Conservation (phyloP, 768 basidiomycete genomes). For the Lentinula lateritia region DNA sequence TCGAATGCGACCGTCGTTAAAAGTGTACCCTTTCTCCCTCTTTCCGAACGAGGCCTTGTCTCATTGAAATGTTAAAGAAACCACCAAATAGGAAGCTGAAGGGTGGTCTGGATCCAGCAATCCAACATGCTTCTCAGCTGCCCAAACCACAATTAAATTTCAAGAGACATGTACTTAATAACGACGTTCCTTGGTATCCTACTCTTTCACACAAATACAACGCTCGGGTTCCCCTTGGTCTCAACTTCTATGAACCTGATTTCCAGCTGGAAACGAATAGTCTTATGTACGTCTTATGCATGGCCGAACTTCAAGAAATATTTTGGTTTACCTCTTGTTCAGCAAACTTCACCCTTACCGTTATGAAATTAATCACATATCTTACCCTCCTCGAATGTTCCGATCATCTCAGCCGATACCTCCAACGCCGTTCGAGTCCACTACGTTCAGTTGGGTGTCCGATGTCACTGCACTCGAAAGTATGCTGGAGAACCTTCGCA, state of each 20-base stretch:
- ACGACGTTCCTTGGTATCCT: conserved; percentile 61
- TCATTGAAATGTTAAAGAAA: conserved; percentile 23
- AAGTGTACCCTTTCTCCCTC: conserved; percentile 22
- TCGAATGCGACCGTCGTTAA: conserved; percentile 15
- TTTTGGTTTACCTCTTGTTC: background rate
- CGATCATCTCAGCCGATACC: conserved; percentile 39
- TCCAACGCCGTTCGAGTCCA: conserved; percentile 57
- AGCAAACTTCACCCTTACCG: conserved; percentile 71
- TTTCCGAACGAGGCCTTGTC: background rate
- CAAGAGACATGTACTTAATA: conserved; percentile 53
- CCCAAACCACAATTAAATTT: conserved; percentile 82
- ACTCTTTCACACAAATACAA: conserved; percentile 73
- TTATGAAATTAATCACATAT: conserved; percentile 74
- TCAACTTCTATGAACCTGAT: conserved; percentile 37
- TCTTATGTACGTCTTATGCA: background rate
- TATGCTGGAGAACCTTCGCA: conserved; percentile 66
- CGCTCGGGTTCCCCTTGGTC: conserved; percentile 77
- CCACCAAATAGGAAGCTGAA: conserved; percentile 17
- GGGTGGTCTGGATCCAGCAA: conserved; percentile 48
- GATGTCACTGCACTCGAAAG: conserved; percentile 46
- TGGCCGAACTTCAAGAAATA: conserved; percentile 9
- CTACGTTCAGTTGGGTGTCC: conserved; percentile 68
- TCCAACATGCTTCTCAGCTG: conserved; percentile 73
- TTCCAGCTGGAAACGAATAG: conserved; percentile 16
- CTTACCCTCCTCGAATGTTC: conserved; percentile 70